Percentiles rank a stretch among this genome's conserved stretches.
phyloP scores from a whole-genome alignment of 2,329 filamentous ascomycete species.

The Didymella segeticola region DNA sequence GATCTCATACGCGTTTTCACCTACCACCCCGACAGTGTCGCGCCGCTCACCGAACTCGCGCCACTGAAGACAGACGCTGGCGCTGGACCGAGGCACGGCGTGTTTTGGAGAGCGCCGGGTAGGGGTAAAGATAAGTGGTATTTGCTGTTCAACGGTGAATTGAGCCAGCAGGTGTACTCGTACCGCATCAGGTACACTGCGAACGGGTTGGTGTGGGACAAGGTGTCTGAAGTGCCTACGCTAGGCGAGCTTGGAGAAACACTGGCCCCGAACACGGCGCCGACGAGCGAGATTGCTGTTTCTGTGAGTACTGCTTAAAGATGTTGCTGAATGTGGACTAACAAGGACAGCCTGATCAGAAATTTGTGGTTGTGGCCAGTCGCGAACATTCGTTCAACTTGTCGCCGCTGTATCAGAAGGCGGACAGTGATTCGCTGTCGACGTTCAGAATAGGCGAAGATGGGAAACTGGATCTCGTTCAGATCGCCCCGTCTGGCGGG shows the following conservation, averaged over 20 bases:
- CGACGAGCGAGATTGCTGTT: constrained; percentile 23
- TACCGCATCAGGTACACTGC: constrained; percentile 13
- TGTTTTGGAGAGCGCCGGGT: constrained; percentile 54
- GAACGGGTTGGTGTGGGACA: constrained; percentile 12
- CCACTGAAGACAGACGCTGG: constrained; percentile 57
- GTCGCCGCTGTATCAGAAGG: constrained; percentile 35
- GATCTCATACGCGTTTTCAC: constrained; percentile 67
- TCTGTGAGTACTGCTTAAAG: constrained; percentile 12
- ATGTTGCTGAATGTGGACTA: neutral
- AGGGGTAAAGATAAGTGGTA: neutral
- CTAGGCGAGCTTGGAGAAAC: constrained; percentile 8
- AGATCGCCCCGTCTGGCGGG: constrained; percentile 68
- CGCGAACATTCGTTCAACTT: constrained; percentile 65
- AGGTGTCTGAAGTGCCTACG: constrained; percentile 1
- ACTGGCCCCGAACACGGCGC: constrained; percentile 14
- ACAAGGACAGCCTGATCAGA: constrained; percentile 47
- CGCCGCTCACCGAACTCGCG: constrained; percentile 53
- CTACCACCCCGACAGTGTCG: constrained; percentile 52
- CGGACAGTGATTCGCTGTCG: constrained; percentile 64
- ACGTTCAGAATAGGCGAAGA: constrained; percentile 47
- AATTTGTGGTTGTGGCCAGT: constrained; percentile 70
- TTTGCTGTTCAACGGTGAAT: constrained; percentile 23
- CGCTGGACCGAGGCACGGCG: constrained; percentile 68
- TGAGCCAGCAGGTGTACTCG: constrained; percentile 23
- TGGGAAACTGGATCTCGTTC: constrained; percentile 61